Percentiles rank a stretch among this genome's conserved stretches.
Conservation (phyloP, 2,329 filamentous ascomycete genomes). For the Fusarium sp. region DNA sequence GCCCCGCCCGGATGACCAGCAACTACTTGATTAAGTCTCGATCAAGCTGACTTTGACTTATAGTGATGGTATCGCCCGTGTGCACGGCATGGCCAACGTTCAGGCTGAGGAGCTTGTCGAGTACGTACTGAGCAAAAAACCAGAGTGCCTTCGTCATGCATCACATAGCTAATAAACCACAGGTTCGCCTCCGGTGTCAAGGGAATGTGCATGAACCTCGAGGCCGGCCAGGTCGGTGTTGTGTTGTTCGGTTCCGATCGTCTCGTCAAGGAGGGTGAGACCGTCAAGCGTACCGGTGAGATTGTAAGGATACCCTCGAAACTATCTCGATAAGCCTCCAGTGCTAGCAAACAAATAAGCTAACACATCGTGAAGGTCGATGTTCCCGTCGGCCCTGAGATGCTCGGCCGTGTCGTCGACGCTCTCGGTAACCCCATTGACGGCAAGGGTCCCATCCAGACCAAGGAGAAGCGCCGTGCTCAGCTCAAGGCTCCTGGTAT, state of each 20-base stretch:
- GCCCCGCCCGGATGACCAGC: conserved; percentile 23
- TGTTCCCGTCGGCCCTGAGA: conserved; percentile 88
- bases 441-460: conserved; percentile 96
- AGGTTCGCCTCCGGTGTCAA: conserved; percentile 99
- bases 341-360: conserved; percentile 1
- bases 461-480: conserved; percentile 91
- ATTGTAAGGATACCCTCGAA: conserved; percentile 74
- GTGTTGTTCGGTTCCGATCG: conserved; percentile 99
- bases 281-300: conserved; percentile 98
- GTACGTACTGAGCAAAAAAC: conserved; percentile 67
- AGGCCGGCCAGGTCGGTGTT: conserved; percentile 99
- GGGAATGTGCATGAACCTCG: conserved; percentile 99
- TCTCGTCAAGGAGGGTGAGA: conserved; percentile 99
- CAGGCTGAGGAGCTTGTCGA: conserved; percentile 99
- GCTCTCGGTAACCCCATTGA: conserved; percentile 99
- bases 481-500: conserved; percentile 99
- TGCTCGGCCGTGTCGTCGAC: conserved; percentile 98
- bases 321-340: neutral
- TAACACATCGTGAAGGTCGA: conserved; percentile 75
- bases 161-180: conserved; percentile 32
- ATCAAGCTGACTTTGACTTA: conserved; percentile 47
- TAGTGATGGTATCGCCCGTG: conserved; percentile 99
- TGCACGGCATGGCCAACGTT: conserved; percentile 99
- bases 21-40: conserved; percentile 23
- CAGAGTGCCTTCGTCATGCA: conserved; percentile 13